phyloP scores from a whole-genome alignment of 2,329 filamentous ascomycete genomes.

The Ceratocystiopsis sp. region DNA sequence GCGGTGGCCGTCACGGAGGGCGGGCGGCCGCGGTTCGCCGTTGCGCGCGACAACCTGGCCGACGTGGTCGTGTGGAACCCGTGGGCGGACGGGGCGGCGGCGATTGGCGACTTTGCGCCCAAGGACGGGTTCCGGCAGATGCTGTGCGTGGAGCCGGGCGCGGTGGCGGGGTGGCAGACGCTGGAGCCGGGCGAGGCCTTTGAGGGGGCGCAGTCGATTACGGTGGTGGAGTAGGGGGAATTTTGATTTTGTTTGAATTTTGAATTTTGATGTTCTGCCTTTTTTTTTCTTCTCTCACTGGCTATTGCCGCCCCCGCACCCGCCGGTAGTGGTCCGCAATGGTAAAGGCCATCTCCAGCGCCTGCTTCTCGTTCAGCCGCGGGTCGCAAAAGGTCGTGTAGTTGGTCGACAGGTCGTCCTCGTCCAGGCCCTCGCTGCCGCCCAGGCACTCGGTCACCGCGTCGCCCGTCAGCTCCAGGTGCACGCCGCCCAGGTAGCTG shows the following conservation, averaged over 20 bases:
- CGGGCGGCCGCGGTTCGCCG: constrained; percentile 48
- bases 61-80: constrained; percentile 97
- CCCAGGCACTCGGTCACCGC: constrained; percentile 93
- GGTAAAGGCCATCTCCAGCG: constrained; percentile 83
- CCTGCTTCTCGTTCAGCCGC: constrained; percentile 91
- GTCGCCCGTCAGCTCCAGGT: constrained; percentile 89
- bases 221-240: too few species aligned
- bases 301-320: constrained; percentile 12
- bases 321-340: constrained; percentile 62
- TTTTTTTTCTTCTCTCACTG: not conserved
- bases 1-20: constrained; percentile 44
- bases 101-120: constrained; percentile 74
- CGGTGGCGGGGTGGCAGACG: constrained; percentile 65
- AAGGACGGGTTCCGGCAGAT: constrained; percentile 85
- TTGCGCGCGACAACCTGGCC: constrained; percentile 68
- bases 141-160: constrained; percentile 85
- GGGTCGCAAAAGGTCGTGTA: constrained; percentile 97
- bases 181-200: constrained; percentile 62
- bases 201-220: constrained; percentile 43
- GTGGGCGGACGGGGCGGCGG: constrained; percentile 69
- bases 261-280: not conserved
- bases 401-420: constrained; percentile 75
- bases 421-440: constrained; percentile 69
- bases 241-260: too few species aligned
- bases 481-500: constrained; percentile 82